Base-by-base conservation (phyloP, 164 flowering plant genomes). In the Sedum album region DNA sequence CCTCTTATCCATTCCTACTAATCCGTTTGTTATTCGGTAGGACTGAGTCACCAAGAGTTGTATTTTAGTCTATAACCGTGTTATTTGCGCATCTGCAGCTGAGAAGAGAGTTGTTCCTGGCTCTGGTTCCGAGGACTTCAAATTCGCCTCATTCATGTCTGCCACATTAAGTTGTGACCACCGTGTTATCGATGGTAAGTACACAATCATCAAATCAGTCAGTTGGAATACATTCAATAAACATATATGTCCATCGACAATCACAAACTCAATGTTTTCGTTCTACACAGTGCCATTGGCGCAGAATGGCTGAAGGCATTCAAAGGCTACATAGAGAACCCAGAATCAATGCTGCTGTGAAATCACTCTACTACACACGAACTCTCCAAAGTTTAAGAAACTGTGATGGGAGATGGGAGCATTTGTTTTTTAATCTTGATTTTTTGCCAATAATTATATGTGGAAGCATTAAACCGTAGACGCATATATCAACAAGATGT, bases 271-370 rank as follows among this genome's bases (percentile, higher is more conserved):
- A n/a, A n/a, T n/a, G n/a, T n/a, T n/a, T n/a, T n/a, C n/a, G n/a
- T n/a, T n/a, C n/a, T n/a, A n/a, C n/a, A n/a, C n/a, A n/a, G 98
- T 75, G 98, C 98, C 15, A 80, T 93, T 72, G 98, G 98, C 53
- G 98, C 98, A 0, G 96, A 88, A 74, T 93, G 96, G 94, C 76
- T 93, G 35, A 91, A 88, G 77, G 88, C 94, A 65, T 91, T 93
- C 68, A 93, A 89, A 70, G 89, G 91, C 76, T 93, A 89, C 81
- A 82, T 91, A 17, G 96, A 90, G 78, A 85, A 86, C 71, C 97
- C 97, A 4, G 90, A 88, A 60, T 80, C 96, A 2, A 90, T 93
- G 96, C 69, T 89, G 83, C 87, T 90, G 23, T 93, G 79, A 76
- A 67, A 44, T 18, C 15, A 44, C 20, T 44, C 18, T 5, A 44